phyloP scores from a whole-genome alignment of 257 asterid genomes.

The Parsonsia alboflavescens region DNA sequence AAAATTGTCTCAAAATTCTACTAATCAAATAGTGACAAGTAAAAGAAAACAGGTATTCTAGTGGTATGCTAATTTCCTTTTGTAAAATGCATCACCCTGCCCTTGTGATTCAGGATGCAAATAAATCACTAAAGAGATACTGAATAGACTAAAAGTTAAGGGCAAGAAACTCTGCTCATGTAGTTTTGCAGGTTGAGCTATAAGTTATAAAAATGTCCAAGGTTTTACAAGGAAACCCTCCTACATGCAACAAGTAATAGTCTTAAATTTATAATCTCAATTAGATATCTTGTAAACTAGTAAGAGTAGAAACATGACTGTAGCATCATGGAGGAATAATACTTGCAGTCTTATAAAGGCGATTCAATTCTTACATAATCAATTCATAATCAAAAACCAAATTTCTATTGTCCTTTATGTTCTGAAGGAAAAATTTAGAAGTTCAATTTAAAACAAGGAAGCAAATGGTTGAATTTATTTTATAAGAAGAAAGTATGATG shows the following conservation, averaged over 20 bases:
- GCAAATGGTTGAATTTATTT: not conserved
- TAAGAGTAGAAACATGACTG: not conserved
- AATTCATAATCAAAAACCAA: not conserved
- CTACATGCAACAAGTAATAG: not conserved
- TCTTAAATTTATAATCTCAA: not conserved
- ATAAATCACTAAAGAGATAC: not conserved
- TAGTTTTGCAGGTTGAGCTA: not conserved
- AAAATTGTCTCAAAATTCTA: constrained; percentile 24
- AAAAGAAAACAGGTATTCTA: constrained; percentile 14
- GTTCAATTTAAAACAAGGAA: not conserved
- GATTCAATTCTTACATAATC: not conserved
- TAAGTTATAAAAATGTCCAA: not conserved
- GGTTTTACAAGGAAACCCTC: not conserved
- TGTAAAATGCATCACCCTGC: not conserved
- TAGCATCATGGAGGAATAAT: not conserved
- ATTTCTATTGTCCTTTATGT: not conserved
- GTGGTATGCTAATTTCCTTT: not conserved
- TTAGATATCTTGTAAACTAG: not conserved
- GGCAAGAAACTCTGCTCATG: not conserved
- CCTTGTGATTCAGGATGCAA: not conserved
- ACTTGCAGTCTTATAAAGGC: not conserved
- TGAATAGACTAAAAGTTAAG: not conserved
- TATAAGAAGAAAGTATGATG: not conserved
- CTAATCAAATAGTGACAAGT: constrained; percentile 5
- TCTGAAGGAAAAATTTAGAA: not conserved